Percentiles rank a stretch among this genome's conserved stretches.
These are phyloP conservation scores for Rubroshorea leprosula DNA, from an alignment of 345 rosid genomes.

Conservation along the genomic window DNA sequence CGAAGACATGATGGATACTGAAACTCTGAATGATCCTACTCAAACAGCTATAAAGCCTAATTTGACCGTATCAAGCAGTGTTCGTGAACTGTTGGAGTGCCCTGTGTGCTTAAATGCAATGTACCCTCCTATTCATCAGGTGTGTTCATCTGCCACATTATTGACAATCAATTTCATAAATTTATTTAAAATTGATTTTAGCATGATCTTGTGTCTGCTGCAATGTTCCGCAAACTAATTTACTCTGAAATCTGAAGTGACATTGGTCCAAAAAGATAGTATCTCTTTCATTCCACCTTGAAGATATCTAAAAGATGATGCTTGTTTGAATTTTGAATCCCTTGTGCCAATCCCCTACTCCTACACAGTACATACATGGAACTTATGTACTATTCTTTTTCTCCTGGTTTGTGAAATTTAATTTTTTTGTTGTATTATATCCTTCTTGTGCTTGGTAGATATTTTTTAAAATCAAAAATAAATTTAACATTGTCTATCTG, in stretches of 20 bases:
- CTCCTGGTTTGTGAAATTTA: no score
- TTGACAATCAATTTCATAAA: background rate
- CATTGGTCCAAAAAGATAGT: no score
- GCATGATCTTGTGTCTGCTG: background rate
- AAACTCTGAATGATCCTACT: constrained; percentile 47
- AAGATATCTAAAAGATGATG: no score
- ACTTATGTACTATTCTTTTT: no score
- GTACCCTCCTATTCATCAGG: constrained; percentile 95
- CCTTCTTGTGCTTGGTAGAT: background rate
- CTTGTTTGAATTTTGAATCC: no score
- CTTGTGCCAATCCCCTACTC: no score
- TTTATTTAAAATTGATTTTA: no score
- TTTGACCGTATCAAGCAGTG: constrained; percentile 59
- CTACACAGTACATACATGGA: no score
- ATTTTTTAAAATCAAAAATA: background rate
- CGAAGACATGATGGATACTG: constrained; percentile 48
- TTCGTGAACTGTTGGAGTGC: constrained; percentile 75
- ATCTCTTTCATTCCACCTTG: no score
- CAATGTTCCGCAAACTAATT: no score
- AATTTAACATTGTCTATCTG: no score
- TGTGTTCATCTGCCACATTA: constrained; percentile 16
- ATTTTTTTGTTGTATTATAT: background rate
- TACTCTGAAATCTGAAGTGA: no score
- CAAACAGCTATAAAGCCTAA: constrained; percentile 51
- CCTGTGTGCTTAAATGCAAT: constrained; percentile 83